Evolutionary conservation across 2,329 filamentous ascomycete genomes (phyloP).

Genomic region (Botrytis galanthina): DNA sequence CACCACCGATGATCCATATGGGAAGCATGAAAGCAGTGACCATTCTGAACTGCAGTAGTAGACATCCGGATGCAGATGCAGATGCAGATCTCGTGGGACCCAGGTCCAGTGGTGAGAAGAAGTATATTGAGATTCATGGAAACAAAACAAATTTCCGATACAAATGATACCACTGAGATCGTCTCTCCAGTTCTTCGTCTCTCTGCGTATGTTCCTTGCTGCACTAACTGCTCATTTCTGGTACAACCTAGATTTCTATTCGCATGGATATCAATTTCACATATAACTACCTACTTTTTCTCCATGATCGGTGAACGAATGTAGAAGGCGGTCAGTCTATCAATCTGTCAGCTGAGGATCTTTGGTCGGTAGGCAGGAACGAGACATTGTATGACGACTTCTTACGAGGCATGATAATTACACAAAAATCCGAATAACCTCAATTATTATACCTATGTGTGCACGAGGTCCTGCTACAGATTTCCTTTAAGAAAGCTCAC

Average conservation of each 20-base stretch:
- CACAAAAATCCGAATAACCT: not conserved
- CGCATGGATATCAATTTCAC: not conserved
- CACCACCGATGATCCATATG: not conserved
- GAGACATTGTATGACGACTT: not conserved
- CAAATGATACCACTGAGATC: not conserved
- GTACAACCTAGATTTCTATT: not conserved
- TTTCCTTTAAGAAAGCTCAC: not conserved
- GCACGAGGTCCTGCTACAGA: not conserved
- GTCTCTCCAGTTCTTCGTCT: not conserved
- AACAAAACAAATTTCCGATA: not conserved
- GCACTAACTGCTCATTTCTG: not conserved
- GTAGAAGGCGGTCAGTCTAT: not conserved
- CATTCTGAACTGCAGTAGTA: not conserved
- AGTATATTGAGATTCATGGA: not conserved
- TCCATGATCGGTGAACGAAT: not conserved
- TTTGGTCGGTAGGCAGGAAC: not conserved
- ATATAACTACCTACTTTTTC: not conserved
- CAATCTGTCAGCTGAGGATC: not conserved
- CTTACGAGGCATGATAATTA: not conserved
- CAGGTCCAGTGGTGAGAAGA: not conserved
- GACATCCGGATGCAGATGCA: not conserved
- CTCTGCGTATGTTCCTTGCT: not conserved
- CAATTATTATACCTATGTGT: not conserved
- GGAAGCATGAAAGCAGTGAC: not conserved
- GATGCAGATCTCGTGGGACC: not conserved